Percentiles rank a stretch among this genome's conserved stretches.
phyloP scores from a whole-genome alignment of 2,329 filamentous ascomycete species.

The Aspergillus japonicus region DNA sequence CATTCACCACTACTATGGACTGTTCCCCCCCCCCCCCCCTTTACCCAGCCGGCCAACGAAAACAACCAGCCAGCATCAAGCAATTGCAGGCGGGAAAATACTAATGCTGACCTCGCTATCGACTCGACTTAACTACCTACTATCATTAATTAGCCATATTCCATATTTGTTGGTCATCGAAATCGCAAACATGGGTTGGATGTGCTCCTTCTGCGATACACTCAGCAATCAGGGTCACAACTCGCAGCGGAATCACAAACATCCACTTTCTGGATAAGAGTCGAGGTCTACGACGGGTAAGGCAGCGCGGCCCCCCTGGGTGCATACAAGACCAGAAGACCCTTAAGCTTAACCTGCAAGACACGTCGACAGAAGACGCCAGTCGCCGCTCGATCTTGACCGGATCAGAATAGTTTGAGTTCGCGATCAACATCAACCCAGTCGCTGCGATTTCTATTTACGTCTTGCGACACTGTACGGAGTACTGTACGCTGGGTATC shows the following conservation, averaged over 20 bases:
- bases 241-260: too few relatives aligned
- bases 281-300: not conserved
- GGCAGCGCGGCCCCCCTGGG: not conserved
- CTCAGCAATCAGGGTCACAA: not conserved
- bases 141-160: too few relatives aligned
- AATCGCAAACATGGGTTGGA: not conserved
- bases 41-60: not conserved
- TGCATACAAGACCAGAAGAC: slow-evolving; percentile 3
- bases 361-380: slow-evolving; percentile 8
- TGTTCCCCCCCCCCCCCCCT: not conserved
- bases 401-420: not conserved
- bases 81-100: slow-evolving; percentile 4
- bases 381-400: not conserved
- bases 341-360: slow-evolving; percentile 16
- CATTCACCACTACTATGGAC: not conserved
- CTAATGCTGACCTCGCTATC: slow-evolving; percentile 3
- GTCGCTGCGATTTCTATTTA: slow-evolving; percentile 3
- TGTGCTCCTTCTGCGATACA: not conserved
- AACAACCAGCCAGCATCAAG: not conserved
- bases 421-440: slow-evolving; percentile 7
- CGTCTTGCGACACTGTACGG: not conserved
- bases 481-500: too few relatives aligned
- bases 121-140: not conserved
- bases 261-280: not conserved
- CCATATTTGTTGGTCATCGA: not conserved